Conservation (phyloP, 495 filamentous ascomycete genomes). For the Trichocladium antarcticum region DNA sequence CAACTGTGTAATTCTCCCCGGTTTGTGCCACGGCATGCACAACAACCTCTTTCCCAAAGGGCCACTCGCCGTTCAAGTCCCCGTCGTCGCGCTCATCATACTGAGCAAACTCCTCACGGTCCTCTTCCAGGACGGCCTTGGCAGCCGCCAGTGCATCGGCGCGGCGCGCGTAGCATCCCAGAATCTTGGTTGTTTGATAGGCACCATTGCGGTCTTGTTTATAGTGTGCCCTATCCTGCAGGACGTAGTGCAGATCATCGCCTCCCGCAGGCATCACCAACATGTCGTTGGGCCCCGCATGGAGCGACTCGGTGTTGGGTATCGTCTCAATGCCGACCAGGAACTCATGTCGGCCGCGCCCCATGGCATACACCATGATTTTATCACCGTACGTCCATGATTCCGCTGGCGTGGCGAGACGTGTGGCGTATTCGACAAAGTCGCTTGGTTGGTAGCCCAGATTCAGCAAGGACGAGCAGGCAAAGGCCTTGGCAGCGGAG, state of each 20-base stretch:
- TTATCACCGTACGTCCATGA: slow-evolving; percentile 32
- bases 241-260: slow-evolving; percentile 31
- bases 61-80: slow-evolving; percentile 24
- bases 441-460: slow-evolving; percentile 31
- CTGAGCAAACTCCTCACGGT: slow-evolving; percentile 27
- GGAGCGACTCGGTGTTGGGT: slow-evolving; percentile 27
- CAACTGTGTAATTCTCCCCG: slow-evolving; percentile 33
- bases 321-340: slow-evolving; percentile 30
- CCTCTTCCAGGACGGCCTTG: slow-evolving; percentile 12
- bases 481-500: slow-evolving; percentile 25
- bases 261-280: slow-evolving; percentile 17
- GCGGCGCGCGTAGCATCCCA: slow-evolving; percentile 27
- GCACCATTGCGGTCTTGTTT: slow-evolving; percentile 24
- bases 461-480: slow-evolving; percentile 15
- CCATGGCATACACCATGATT: slow-evolving; percentile 27
- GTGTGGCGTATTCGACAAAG: slow-evolving; percentile 24
- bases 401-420: not conserved
- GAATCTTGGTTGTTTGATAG: slow-evolving; percentile 29
- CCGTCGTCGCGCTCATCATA: slow-evolving; percentile 28
- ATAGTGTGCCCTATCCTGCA: slow-evolving; percentile 34
- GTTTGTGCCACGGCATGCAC: slow-evolving; percentile 33
- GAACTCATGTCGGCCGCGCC: slow-evolving; percentile 27
- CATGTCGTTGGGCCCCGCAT: slow-evolving; percentile 12
- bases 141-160: slow-evolving; percentile 26
- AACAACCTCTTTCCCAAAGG: slow-evolving; percentile 35